These are phyloP conservation scores for Balakata baccata DNA, from an alignment of 345 rosid genomes.

Conservation along the genomic window DNA sequence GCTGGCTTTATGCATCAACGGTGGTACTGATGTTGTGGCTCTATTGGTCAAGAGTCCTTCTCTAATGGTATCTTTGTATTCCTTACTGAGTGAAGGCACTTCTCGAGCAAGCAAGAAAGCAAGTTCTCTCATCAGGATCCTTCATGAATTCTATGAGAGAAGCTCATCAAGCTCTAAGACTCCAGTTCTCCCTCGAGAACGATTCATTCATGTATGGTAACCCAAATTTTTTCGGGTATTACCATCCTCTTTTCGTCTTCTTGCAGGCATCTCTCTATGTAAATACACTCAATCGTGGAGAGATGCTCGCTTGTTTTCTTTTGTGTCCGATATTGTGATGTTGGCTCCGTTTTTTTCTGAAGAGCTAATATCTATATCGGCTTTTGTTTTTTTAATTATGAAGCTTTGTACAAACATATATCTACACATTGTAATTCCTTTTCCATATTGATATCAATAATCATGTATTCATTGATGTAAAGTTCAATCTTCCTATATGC, in stretches of 20 bases:
- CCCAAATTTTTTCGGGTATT: slow-evolving; percentile 34
- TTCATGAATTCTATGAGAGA: slow-evolving; percentile 63
- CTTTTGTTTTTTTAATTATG: slow-evolving; percentile 30
- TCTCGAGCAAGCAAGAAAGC: slow-evolving; percentile 71
- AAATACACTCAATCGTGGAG: slow-evolving; percentile 25
- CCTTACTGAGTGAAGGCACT: slow-evolving; percentile 60
- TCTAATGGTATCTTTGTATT: slow-evolving; percentile 63
- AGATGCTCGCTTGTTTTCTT: slow-evolving; percentile 18
- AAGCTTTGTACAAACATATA: slow-evolving; percentile 33
- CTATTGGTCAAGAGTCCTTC: slow-evolving; percentile 47
- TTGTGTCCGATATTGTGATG: background rate
- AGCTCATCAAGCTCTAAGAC: slow-evolving; percentile 32
- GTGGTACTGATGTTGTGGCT: slow-evolving; percentile 56
- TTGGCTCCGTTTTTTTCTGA: slow-evolving; percentile 44
- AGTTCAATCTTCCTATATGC: background rate
- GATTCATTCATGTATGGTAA: slow-evolving; percentile 54
- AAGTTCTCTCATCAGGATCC: slow-evolving; percentile 56
- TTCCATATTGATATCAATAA: slow-evolving; percentile 6
- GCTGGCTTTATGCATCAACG: slow-evolving; percentile 62
- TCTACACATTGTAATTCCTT: slow-evolving; percentile 17
- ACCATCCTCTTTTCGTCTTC: background rate
- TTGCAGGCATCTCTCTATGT: slow-evolving; percentile 15
- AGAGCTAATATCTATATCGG: slow-evolving; percentile 38
- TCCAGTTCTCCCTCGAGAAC: slow-evolving; percentile 46
- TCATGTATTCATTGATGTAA: slow-evolving; percentile 1